Evolutionary conservation across 2,329 filamentous ascomycete genomes (phyloP), one percentile per base, ranked within the genome.

Genomic region (Colletotrichum sp.): DNA sequence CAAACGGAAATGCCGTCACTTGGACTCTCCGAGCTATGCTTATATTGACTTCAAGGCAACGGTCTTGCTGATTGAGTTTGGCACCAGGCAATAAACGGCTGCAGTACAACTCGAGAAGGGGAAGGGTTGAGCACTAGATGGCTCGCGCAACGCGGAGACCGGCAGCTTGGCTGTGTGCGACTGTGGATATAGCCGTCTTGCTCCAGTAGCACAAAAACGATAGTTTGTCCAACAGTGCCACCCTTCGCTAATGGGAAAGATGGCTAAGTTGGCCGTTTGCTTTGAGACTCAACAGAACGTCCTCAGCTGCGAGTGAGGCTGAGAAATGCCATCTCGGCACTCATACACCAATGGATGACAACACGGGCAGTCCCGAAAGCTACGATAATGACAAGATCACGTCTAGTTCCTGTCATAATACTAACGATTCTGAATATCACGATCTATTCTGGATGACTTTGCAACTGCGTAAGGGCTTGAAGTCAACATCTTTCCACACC

Each of bases 281-380:
- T 38, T 18, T 38, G 15, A 38, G 15, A 15, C 38, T 43, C 43
- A 48, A 0, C 43, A 8, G 43, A 48, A 48, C 0, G n/a, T 21
- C 0, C 0, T 48, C n/a, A 48, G 0, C 10, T 2, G 43, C 13
- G 18, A 1, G n/a, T 21, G n/a, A 48, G 43, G 43, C 10, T 21
- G 3, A 21, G 43, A 0, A 3, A 21, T 48, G n/a, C 10, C 43
- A 10, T 8, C 43, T n/a, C n/a, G 6, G 43, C 12, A 21, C 9
- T 5, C 2, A 3, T 9, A 1, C 18, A 43, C 5, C 5, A 10
- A 9, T 2, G 1, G 10, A n/a, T 2, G n/a, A 21, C 2, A 0
- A 13, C 43, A 8, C 0, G n/a, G 43, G 10, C 1, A 48, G 43
- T 48, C n/a, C 0, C 43, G 1, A 48, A 12, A 48, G 43, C 18